Evolutionary conservation across 2,329 filamentous ascomycete species (phyloP).

Genomic region (Nannizziopsis arthrosporioides): DNA sequence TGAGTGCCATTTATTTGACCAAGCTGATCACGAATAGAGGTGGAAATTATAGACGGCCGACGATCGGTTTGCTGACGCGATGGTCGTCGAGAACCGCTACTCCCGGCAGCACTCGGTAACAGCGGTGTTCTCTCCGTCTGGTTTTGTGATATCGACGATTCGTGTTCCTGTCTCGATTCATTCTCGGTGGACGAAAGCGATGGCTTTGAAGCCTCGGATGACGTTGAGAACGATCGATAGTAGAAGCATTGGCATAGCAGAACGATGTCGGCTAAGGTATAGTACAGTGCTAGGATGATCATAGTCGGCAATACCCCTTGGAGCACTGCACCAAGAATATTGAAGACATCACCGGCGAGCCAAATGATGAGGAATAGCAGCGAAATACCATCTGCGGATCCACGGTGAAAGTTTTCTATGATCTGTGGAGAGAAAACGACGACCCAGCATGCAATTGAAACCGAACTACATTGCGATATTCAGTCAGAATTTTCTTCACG

Average conservation of each 20-base stretch:
- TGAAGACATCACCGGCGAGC: slow-evolving; percentile 91
- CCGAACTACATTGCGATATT: slow-evolving; percentile 49
- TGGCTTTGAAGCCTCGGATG: slow-evolving; percentile 14
- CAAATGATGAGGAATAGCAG: slow-evolving; percentile 88
- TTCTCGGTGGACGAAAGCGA: not conserved
- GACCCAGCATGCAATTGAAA: slow-evolving; percentile 96
- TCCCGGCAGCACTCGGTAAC: slow-evolving; percentile 8
- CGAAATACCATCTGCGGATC: slow-evolving; percentile 76
- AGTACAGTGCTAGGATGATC: slow-evolving; percentile 89
- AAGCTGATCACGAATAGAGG: slow-evolving; percentile 38
- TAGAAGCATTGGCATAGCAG: slow-evolving; percentile 86
- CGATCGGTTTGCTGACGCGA: slow-evolving; percentile 12
- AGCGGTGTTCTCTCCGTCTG: slow-evolving; percentile 19
- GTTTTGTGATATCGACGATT: not conserved
- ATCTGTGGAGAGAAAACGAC: slow-evolving; percentile 97
- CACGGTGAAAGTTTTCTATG: slow-evolving; percentile 79
- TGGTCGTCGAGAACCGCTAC: not conserved
- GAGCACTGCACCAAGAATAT: slow-evolving; percentile 81
- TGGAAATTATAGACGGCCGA: slow-evolving; percentile 16
- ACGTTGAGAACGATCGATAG: slow-evolving; percentile 64
- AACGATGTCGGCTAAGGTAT: slow-evolving; percentile 83
- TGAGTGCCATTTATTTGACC: slow-evolving; percentile 52
- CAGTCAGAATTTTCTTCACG: slow-evolving; percentile 7
- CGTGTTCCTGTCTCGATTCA: not conserved
- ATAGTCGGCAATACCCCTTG: slow-evolving; percentile 91